A percentile compares a stretch with the other conserved stretches of the same genome.
These are phyloP conservation scores for Pseudogymnoascus sp. DNA, from an alignment of 2,329 filamentous ascomycete genomes.

Conservation along the genomic window DNA sequence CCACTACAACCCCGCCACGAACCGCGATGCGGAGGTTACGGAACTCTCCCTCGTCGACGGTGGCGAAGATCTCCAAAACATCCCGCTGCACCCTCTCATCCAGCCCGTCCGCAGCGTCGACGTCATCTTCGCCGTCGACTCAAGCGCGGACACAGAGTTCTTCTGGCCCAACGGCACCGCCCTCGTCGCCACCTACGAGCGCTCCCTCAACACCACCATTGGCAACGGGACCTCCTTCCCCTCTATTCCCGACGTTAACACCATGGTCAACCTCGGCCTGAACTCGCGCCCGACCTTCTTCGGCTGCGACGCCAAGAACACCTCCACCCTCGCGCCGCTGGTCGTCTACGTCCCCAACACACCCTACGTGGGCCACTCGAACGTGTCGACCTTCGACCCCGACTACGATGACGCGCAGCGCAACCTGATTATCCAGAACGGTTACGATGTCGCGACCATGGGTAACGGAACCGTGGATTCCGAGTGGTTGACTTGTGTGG, in stretches of 20 bases:
- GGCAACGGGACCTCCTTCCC: slow-evolving; percentile 67
- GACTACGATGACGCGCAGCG: slow-evolving; percentile 59
- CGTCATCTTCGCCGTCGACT: slow-evolving; percentile 74
- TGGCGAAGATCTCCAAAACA: slow-evolving; percentile 70
- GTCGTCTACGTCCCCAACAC: slow-evolving; percentile 85
- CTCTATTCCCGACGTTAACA: slow-evolving; percentile 63
- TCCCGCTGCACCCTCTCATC: slow-evolving; percentile 70
- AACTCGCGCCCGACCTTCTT: slow-evolving; percentile 74
- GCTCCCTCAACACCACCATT: slow-evolving; percentile 49
- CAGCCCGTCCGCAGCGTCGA: slow-evolving; percentile 66
- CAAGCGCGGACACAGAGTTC: slow-evolving; percentile 61
- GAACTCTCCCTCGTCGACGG: slow-evolving; percentile 70
- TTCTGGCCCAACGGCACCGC: slow-evolving; percentile 74
- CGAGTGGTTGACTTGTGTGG: slow-evolving; percentile 77
- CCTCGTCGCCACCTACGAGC: slow-evolving; percentile 66
- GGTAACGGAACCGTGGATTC: slow-evolving; percentile 69
- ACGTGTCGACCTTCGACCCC: slow-evolving; percentile 70
- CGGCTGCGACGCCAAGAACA: slow-evolving; percentile 63
- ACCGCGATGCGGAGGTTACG: slow-evolving; percentile 45
- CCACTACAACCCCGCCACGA: slow-evolving; percentile 52
- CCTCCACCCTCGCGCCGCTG: slow-evolving; percentile 52
- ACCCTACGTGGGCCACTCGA: slow-evolving; percentile 69
- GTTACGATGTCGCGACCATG: slow-evolving; percentile 74
- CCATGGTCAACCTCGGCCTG: slow-evolving; percentile 69
- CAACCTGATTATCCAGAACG: slow-evolving; percentile 77